These are phyloP conservation scores for Neckera pumila DNA, from an alignment of 225 moss, liverwort and hornwort genomes.

Conservation along the genomic window DNA sequence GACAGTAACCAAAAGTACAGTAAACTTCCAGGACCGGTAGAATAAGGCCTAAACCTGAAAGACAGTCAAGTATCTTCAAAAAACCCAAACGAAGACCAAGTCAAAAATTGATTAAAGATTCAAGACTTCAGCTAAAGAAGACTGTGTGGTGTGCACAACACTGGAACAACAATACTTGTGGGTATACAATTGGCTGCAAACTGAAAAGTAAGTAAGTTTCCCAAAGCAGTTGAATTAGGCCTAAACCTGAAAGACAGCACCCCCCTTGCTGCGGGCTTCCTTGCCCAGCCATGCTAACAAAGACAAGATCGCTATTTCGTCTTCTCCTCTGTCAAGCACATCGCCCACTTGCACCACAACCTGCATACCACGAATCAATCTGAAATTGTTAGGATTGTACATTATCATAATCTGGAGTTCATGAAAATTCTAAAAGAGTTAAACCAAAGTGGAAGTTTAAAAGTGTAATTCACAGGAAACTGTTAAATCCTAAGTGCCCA, in stretches of 20 bases:
- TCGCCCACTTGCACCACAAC: constrained; percentile 94
- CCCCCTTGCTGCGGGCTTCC: constrained; percentile 77
- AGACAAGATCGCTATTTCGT: constrained; percentile 93
- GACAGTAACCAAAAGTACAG: neutral
- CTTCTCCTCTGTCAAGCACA: constrained; percentile 84
- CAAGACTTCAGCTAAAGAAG: neutral
- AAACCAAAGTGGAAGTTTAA: neutral
- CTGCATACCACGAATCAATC: constrained; percentile 13
- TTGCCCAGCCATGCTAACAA: constrained; percentile 71
- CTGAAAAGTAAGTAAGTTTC: neutral
- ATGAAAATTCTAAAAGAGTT: neutral
- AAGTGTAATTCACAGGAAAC: neutral
- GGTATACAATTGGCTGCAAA: neutral
- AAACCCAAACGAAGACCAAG: neutral
- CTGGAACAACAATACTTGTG: neutral
- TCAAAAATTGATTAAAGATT: neutral
- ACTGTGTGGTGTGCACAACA: neutral
- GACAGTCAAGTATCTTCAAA: neutral
- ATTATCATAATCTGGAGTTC: neutral
- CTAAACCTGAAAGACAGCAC: constrained; percentile 91
- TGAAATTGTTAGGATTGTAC: neutral
- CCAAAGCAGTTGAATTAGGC: neutral
- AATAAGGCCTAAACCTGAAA: neutral
- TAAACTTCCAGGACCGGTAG: neutral
- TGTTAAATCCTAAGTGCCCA: neutral